A percentile compares a stretch with the other conserved stretches of the same genome.
Evolutionary conservation across 768 basidiomycete genomes (phyloP).

Genomic region (Chalciporus piperatus): DNA sequence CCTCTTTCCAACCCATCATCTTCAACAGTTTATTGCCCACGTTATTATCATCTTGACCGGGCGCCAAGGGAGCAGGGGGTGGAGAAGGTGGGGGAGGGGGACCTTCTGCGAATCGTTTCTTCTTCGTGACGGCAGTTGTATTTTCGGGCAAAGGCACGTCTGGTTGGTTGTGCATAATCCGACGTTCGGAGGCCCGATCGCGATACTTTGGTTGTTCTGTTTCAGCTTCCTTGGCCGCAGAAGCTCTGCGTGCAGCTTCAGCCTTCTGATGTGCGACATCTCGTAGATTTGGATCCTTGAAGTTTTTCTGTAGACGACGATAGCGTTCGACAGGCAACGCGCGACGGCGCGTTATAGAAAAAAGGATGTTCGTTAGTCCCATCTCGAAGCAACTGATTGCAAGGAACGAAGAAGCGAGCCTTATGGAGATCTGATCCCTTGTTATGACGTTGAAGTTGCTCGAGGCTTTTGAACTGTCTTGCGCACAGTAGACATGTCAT

Average conservation of each 20-base stretch:
- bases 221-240: slow-evolving; percentile 24
- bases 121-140: slow-evolving; percentile 31
- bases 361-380: slow-evolving; percentile 32
- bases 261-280: slow-evolving; percentile 74
- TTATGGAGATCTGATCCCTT: slow-evolving; percentile 95
- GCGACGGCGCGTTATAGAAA: slow-evolving; percentile 7
- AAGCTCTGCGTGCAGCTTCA: slow-evolving; percentile 39
- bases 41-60: slow-evolving; percentile 79
- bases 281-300: slow-evolving; percentile 66
- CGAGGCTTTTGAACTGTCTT: slow-evolving; percentile 86
- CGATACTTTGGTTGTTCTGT: slow-evolving; percentile 80
- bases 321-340: slow-evolving; percentile 2
- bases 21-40: slow-evolving; percentile 90
- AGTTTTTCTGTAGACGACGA: slow-evolving; percentile 68
- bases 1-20: slow-evolving; percentile 98
- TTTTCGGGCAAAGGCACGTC: slow-evolving; percentile 70
- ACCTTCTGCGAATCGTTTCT: slow-evolving; percentile 50
- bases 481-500: slow-evolving; percentile 89
- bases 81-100: slow-evolving; percentile 60
- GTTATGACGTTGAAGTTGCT: slow-evolving; percentile 86
- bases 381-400: slow-evolving; percentile 18
- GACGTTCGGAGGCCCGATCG: slow-evolving; percentile 90
- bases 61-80: slow-evolving; percentile 62
- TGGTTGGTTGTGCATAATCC: slow-evolving; percentile 89
- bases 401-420: slow-evolving; percentile 52